Evolutionary conservation across 2,329 filamentous ascomycete genomes (phyloP).

Genomic region (Verticillium albo-atrum): DNA sequence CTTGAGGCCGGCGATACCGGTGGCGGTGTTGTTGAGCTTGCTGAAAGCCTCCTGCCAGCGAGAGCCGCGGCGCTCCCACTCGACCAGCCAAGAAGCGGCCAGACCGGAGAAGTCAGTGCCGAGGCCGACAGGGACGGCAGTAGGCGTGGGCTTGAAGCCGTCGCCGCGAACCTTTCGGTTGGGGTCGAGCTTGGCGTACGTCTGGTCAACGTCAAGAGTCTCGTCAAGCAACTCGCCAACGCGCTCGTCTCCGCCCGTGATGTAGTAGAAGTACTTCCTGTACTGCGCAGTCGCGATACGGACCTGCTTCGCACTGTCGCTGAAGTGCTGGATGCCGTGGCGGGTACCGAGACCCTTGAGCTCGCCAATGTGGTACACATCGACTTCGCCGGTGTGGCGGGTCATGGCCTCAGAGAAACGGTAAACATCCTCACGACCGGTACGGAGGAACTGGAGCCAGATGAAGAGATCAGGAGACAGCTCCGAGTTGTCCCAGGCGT

Average conservation of each 20-base stretch:
- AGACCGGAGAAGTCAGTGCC: constrained; percentile 57
- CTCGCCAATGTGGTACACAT: constrained; percentile 55
- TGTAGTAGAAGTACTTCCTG: constrained; percentile 50
- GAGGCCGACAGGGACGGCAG: constrained; percentile 43
- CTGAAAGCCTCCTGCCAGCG: constrained; percentile 46
- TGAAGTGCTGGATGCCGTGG: constrained; percentile 59
- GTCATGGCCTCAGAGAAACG: constrained; percentile 54
- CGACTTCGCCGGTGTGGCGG: constrained; percentile 56
- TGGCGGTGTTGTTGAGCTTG: constrained; percentile 44
- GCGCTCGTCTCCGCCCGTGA: constrained; percentile 54
- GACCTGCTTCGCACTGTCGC: constrained; percentile 57
- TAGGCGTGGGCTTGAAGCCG: constrained; percentile 38
- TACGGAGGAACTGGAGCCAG: constrained; percentile 59
- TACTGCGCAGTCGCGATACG: constrained; percentile 56
- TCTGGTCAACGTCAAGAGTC: constrained; percentile 45
- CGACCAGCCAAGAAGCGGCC: constrained; percentile 53
- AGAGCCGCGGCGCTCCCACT: constrained; percentile 53
- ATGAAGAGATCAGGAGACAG: constrained; percentile 59
- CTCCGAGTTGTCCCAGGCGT: constrained; percentile 62
- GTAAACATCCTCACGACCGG: constrained; percentile 52
- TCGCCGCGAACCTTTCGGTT: constrained; percentile 54
- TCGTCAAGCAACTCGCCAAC: constrained; percentile 50
- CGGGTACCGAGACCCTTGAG: constrained; percentile 58
- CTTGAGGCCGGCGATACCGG: constrained; percentile 48
- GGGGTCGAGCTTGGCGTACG: constrained; percentile 49